phyloP scores from a whole-genome alignment of 2,329 filamentous ascomycete genomes.

The Xylaria multiplex region DNA sequence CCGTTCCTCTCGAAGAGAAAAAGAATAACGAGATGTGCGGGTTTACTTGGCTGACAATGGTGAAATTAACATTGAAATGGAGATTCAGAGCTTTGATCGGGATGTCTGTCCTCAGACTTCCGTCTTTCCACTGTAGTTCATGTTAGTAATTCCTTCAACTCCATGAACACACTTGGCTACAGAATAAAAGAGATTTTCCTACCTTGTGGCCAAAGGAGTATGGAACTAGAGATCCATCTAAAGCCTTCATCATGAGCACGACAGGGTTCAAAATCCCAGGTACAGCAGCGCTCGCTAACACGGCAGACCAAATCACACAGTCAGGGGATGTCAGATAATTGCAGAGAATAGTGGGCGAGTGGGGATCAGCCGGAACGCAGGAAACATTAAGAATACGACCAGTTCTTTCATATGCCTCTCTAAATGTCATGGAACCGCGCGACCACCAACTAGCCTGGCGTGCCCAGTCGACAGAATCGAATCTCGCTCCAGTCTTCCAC shows the following conservation, averaged over 20 bases:
- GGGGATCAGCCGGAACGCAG: conserved; percentile 94
- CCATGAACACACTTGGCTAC: background rate
- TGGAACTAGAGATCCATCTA: conserved; percentile 79
- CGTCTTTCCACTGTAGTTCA: conserved; percentile 81
- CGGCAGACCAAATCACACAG: conserved; percentile 98
- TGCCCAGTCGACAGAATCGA: conserved; percentile 94
- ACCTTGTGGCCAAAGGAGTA: conserved; percentile 95
- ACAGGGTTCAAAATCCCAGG: conserved; percentile 96
- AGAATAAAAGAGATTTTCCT: conserved; percentile 6
- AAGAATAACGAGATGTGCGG: conserved; percentile 99
- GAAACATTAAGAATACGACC: conserved; percentile 95
- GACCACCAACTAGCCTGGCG: conserved; percentile 88
- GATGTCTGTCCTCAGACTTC: conserved; percentile 92
- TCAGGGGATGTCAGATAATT: conserved; percentile 96
- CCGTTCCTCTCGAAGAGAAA: conserved; percentile 91
- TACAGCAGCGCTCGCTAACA: conserved; percentile 92
- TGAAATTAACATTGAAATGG: conserved; percentile 98
- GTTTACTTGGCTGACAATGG: conserved; percentile 88
- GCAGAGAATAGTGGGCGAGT: conserved; percentile 89
- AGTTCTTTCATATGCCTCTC: conserved; percentile 92
- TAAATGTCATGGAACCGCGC: conserved; percentile 89
- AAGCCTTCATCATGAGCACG: conserved; percentile 89
- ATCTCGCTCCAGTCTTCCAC: conserved; percentile 92
- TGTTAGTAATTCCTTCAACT: conserved; percentile 20
- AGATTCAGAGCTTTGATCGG: conserved; percentile 93